Evolutionary conservation across 768 basidiomycete genomes (phyloP).

Genomic region (Lepiota brunneoincarnata): DNA sequence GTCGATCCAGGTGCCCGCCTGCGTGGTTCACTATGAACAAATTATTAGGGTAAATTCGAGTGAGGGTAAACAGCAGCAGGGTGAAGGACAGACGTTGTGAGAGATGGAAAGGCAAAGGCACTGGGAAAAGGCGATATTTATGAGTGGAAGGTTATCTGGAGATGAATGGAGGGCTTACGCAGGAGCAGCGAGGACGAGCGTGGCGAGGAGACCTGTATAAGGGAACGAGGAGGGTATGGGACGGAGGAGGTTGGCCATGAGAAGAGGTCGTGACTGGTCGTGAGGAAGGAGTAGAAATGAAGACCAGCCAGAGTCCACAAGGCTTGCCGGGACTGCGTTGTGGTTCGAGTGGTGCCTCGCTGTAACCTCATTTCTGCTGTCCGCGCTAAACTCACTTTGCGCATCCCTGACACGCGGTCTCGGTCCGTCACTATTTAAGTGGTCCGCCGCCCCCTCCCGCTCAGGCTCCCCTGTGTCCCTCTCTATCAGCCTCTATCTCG

Average conservation of each 20-base stretch:
- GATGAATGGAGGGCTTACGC: neutral
- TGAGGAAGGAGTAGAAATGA: neutral
- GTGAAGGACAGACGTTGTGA: conserved; percentile 10
- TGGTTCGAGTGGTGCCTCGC: neutral
- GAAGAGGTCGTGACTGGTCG: conserved; percentile 1
- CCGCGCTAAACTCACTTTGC: neutral
- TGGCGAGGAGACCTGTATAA: neutral
- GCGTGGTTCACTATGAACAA: neutral
- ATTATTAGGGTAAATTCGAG: neutral
- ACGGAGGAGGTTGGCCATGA: conserved; percentile 1
- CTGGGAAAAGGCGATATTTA: neutral
- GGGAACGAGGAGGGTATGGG: neutral
- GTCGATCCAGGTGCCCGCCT: conserved; percentile 6
- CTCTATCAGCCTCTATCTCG: too few relatives aligned
- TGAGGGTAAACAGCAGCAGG: neutral
- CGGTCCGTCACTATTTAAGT: neutral
- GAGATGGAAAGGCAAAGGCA: conserved; percentile 4
- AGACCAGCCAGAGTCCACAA: conserved; percentile 8
- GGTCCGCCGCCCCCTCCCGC: neutral
- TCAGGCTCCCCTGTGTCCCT: neutral
- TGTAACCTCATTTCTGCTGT: conserved; percentile 7
- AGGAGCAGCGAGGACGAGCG: conserved; percentile 2
- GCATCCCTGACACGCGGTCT: conserved; percentile 9
- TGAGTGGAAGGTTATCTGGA: neutral
- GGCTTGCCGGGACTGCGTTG: neutral